Conservation (phyloP, 2,329 filamentous ascomycete species). For the Fusarium oligoseptatum region DNA sequence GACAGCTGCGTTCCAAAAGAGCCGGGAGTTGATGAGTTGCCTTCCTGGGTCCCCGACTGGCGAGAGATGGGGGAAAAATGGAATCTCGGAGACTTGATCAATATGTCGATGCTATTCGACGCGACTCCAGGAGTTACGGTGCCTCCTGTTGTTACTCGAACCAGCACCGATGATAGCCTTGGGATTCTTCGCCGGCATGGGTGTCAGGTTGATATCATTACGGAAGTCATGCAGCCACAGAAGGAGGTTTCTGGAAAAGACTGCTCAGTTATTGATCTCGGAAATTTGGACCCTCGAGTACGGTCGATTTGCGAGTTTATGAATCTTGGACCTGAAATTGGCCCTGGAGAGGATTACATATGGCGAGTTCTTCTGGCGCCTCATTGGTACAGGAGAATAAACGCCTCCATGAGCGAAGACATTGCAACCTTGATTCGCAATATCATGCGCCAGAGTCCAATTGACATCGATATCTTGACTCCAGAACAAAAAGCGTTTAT, state of each 20-base stretch:
- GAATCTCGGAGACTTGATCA: not conserved
- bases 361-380: not conserved
- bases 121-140: not conserved
- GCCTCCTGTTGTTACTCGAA: not conserved
- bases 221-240: slow-evolving; percentile 7
- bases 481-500: not conserved
- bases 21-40: not conserved
- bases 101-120: not conserved
- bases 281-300: not conserved
- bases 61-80: slow-evolving; percentile 5
- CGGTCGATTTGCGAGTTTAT: slow-evolving; percentile 7
- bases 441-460: not conserved
- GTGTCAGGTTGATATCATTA: slow-evolving; percentile 6
- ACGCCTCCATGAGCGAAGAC: not conserved
- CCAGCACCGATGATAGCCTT: not conserved
- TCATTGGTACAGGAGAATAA: not conserved
- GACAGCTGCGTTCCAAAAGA: not conserved
- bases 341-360: slow-evolving; percentile 11
- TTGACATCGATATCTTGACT: not conserved
- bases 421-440: not conserved
- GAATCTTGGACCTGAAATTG: not conserved
- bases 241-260: not conserved
- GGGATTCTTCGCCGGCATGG: slow-evolving; percentile 8
- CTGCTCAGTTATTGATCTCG: no score
- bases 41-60: slow-evolving; percentile 19